Evolutionary conservation across 2,329 filamentous ascomycete genomes (phyloP), one percentile per base, ranked within the genome.

Genomic region (Colletotrichum australisinense): DNA sequence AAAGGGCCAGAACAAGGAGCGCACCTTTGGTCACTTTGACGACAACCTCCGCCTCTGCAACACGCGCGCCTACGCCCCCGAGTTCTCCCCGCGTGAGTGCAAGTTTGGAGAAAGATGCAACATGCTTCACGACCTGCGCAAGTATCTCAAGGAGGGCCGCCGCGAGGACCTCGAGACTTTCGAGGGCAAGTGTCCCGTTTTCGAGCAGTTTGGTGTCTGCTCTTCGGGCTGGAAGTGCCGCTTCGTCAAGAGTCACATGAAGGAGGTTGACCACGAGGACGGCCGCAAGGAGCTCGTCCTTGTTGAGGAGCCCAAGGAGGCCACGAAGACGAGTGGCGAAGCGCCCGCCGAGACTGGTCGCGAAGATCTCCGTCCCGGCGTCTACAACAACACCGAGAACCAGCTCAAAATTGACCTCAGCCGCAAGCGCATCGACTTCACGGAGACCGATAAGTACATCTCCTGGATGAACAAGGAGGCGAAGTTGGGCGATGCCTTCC

Each of bases 211-310:
- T 75, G 95, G 95, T 14, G 90, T 88, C 74, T 99, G 97, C 78
- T 88, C 90, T 62, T 90, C 93, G 16, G 97, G 97, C 6, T 99
- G 96, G 95, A 97, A 96, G 81, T 99, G 97, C 81, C 93, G 96
- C 26, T 97, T 98, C 79, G 93, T 94, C 42, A 89, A 89, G 75
- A 97, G 94, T 75, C 97, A 99, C 83, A 97, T 95, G 78, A 88
- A 92, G 75, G 96, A 98, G 83, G 84, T 94, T 28, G 90, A 93
- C 76, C 91, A 87, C 24, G 91, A 92, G 67, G 95, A 97, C 81
- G 96, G 95, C 9, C 90, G 90, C 76, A 95, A 94, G 78, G 96
- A 98, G 83, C 84, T 98, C 65, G 87, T 96, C 3, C 86, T 98
- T 62, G 78, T 93, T 24, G 89, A 91, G 60, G 81, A 79, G 71